These are phyloP conservation scores for Phytophthora ramorum DNA, from an alignment of 352 stramenopile species.

Conservation along the genomic window DNA sequence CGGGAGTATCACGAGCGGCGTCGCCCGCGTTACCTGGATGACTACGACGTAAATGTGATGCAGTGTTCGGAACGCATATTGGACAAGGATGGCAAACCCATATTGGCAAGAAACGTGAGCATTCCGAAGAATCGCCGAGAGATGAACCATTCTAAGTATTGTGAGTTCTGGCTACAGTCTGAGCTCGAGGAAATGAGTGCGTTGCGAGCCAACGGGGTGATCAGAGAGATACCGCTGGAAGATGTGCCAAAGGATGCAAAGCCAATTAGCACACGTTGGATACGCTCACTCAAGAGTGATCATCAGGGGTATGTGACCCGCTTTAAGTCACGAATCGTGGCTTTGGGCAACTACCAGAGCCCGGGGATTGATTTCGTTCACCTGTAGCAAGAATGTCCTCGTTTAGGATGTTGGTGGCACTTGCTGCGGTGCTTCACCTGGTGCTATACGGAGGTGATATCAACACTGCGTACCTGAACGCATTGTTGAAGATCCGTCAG, in stretches of 20 bases:
- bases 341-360: background rate
- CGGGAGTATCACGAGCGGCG: background rate
- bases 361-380: slow-evolving; percentile 22
- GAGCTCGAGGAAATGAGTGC: background rate
- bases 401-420: slow-evolving; percentile 13
- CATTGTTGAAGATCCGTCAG: slow-evolving; percentile 12
- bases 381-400: slow-evolving; percentile 12
- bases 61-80: background rate
- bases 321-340: background rate
- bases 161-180: background rate
- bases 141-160: background rate
- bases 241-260: background rate
- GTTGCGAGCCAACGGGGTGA: background rate
- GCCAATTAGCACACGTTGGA: background rate
- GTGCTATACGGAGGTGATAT: slow-evolving; percentile 18
- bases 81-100: background rate
- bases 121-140: background rate
- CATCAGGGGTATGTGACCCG: background rate
- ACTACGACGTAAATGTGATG: background rate
- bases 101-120: background rate
- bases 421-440: slow-evolving; percentile 5
- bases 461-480: slow-evolving; percentile 24
- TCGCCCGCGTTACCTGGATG: background rate
- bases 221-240: background rate
- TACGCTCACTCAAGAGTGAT: background rate